A percentile compares a stretch with the other conserved stretches of the same genome.
Evolutionary conservation across 1,284 basidiomycete genomes (phyloP).

Genomic region (Cerioporus squamosus): DNA sequence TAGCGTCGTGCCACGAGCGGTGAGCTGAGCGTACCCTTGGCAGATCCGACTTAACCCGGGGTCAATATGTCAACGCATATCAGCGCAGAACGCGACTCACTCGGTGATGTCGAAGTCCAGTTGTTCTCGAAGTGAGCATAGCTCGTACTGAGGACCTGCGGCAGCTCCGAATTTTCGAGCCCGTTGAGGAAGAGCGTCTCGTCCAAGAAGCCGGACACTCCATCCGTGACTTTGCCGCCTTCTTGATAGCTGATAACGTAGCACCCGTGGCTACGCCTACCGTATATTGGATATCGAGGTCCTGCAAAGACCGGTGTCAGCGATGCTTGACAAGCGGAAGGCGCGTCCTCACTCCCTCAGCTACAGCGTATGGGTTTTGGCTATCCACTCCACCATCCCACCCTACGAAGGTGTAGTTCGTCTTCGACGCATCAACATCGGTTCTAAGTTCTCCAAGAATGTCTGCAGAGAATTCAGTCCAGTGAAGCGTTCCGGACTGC

Average conservation of each 20-base stretch:
- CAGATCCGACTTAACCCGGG: slow-evolving; percentile 6
- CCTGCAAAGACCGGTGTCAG: slow-evolving; percentile 23
- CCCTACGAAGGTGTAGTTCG: too few species aligned
- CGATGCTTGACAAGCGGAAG: too few species aligned
- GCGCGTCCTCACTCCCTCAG: slow-evolving; percentile 44
- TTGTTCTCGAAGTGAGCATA: not conserved
- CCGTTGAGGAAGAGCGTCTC: slow-evolving; percentile 8
- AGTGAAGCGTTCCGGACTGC: not conserved
- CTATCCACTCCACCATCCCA: slow-evolving; percentile 45
- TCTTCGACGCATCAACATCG: too few species aligned
- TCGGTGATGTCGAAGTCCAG: slow-evolving; percentile 25
- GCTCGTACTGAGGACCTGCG: too few species aligned
- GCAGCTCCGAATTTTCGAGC: too few species aligned
- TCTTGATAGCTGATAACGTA: slow-evolving; percentile 12
- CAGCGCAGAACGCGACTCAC: not conserved
- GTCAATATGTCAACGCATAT: not conserved
- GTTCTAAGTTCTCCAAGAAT: slow-evolving; percentile 39
- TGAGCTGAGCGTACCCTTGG: slow-evolving; percentile 43
- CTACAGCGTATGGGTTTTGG: slow-evolving; percentile 32
- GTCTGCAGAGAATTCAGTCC: slow-evolving; percentile 35
- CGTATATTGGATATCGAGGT: slow-evolving; percentile 66
- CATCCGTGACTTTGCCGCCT: slow-evolving; percentile 1
- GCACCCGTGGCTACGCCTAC: slow-evolving; percentile 59
- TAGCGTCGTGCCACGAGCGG: slow-evolving; percentile 57
- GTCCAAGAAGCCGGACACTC: slow-evolving; percentile 8